phyloP scores from a whole-genome alignment of 2,329 filamentous ascomycete genomes.

The Diatrype stigma region DNA sequence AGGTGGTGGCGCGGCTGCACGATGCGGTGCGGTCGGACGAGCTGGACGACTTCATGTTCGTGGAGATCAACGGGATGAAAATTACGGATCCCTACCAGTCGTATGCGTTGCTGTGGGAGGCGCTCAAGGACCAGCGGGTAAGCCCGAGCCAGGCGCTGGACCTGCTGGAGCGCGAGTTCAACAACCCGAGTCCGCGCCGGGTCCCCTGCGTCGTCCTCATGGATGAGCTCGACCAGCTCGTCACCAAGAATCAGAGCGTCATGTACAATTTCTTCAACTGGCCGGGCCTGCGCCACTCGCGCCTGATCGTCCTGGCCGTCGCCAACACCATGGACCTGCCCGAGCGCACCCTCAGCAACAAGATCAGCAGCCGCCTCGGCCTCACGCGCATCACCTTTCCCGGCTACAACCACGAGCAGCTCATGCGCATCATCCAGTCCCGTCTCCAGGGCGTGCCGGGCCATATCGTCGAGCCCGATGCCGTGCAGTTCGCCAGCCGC shows the following conservation, averaged over 20 bases:
- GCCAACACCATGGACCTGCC: conserved; percentile 99
- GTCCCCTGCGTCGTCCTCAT: conserved; percentile 96
- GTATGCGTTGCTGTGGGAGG: conserved; percentile 93
- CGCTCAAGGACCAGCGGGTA: conserved; percentile 86
- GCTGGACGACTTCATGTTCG: conserved; percentile 96
- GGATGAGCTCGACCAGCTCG: conserved; percentile 96
- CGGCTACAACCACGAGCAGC: conserved; percentile 92
- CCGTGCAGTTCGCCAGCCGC: conserved; percentile 90
- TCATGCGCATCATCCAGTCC: conserved; percentile 97
- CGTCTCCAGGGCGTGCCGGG: conserved; percentile 83
- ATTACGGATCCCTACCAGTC: conserved; percentile 97
- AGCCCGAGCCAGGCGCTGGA: conserved; percentile 88
- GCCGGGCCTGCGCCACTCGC: conserved; percentile 86
- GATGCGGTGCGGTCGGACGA: conserved; percentile 85
- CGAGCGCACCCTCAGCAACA: conserved; percentile 93
- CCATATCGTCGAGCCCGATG: conserved; percentile 86
- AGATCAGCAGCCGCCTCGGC: conserved; percentile 88
- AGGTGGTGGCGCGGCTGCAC: conserved; percentile 86
- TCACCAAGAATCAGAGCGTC: conserved; percentile 97
- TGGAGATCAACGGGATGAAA: conserved; percentile 99
- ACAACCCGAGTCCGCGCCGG: conserved; percentile 80
- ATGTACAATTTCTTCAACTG: conserved; percentile 99
- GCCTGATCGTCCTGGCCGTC: conserved; percentile 92
- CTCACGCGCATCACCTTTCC: conserved; percentile 95
- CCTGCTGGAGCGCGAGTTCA: conserved; percentile 88